phyloP scores from a whole-genome alignment of 805 yeast genomes.

The Yarrowia sp. region DNA sequence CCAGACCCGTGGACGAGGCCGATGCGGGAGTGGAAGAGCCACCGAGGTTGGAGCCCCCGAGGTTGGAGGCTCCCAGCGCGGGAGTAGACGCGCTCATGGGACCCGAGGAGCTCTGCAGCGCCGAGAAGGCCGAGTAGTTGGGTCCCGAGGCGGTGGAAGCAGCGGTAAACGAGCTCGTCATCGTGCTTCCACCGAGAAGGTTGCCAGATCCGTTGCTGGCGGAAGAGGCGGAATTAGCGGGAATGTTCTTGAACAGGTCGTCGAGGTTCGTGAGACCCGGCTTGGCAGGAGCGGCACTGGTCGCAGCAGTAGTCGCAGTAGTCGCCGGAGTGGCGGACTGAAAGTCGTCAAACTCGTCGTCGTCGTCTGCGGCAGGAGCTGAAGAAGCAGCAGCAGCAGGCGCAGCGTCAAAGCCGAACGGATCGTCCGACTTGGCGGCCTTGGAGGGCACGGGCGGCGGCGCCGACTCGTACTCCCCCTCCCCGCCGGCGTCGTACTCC shows the following conservation, averaged over 20 bases:
- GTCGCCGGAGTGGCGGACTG: constrained; percentile 54
- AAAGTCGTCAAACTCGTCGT: constrained; percentile 64
- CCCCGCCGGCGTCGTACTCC: constrained; percentile 38
- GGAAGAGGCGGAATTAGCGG: constrained; percentile 20
- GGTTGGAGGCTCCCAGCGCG: constrained; percentile 6
- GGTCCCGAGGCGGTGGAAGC: neutral
- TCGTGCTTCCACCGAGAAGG: constrained; percentile 9
- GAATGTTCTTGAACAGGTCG: constrained; percentile 31
- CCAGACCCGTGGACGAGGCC: constrained; percentile 25
- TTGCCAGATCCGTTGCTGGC: constrained; percentile 1
- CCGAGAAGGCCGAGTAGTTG: constrained; percentile 21
- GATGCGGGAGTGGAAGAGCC: constrained; percentile 22
- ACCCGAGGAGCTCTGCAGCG: neutral
- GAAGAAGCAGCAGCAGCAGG: constrained; percentile 27
- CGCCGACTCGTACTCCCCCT: neutral
- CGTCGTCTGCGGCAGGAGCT: constrained; percentile 41
- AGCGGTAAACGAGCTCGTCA: constrained; percentile 12
- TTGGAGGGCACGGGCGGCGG: constrained; percentile 26
- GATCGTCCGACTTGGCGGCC: constrained; percentile 29
- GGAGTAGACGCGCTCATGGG: constrained; percentile 28
- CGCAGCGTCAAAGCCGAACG: constrained; percentile 29
- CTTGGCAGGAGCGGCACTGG: constrained; percentile 4
- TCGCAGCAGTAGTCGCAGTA: constrained; percentile 30
- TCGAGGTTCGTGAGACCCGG: constrained; percentile 29
- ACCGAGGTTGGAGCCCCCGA: neutral